These are phyloP conservation scores for Podochytrium sp. DNA, from an alignment of 192 early-diverging fungal genomes.

Conservation along the genomic window DNA sequence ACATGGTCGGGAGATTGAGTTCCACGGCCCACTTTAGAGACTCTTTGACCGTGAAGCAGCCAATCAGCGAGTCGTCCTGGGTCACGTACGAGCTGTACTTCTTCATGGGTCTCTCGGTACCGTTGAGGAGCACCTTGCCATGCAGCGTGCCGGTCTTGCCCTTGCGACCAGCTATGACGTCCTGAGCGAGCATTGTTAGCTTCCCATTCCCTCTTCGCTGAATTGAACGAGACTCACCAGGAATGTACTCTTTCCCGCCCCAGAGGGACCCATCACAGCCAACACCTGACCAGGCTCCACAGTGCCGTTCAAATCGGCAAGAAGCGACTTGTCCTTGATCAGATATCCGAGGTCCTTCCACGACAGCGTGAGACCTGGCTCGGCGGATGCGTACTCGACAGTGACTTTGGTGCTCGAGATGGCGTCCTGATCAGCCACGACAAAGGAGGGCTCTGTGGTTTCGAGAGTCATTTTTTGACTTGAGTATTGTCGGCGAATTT, in stretches of 20 bases:
- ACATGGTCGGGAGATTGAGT: neutral
- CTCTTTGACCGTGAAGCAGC: slow-evolving; percentile 69
- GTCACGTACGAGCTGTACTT: slow-evolving; percentile 30
- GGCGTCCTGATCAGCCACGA: no score
- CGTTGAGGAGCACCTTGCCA: slow-evolving; percentile 31
- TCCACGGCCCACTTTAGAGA: slow-evolving; percentile 10
- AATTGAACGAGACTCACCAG: slow-evolving; percentile 14
- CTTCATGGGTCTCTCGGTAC: slow-evolving; percentile 33
- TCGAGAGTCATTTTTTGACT: no score
- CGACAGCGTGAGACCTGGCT: slow-evolving; percentile 1
- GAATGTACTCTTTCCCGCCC: slow-evolving; percentile 46
- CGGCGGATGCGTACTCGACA: no score
- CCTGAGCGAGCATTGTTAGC: no score
- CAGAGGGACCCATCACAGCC: slow-evolving; percentile 59
- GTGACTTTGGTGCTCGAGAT: no score
- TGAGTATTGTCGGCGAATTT: no score
- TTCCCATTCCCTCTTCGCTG: no score
- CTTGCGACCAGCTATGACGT: slow-evolving; percentile 9
- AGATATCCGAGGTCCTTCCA: slow-evolving; percentile 15
- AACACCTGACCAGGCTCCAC: slow-evolving; percentile 57
- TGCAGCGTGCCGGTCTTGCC: slow-evolving; percentile 10
- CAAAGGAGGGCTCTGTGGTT: no score
- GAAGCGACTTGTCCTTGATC: slow-evolving; percentile 5
- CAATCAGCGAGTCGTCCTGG: slow-evolving; percentile 44
- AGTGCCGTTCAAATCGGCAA: slow-evolving; percentile 56